Conservation (phyloP, 2,329 filamentous ascomycete genomes). For the Thielaviopsis euricoi region DNA sequence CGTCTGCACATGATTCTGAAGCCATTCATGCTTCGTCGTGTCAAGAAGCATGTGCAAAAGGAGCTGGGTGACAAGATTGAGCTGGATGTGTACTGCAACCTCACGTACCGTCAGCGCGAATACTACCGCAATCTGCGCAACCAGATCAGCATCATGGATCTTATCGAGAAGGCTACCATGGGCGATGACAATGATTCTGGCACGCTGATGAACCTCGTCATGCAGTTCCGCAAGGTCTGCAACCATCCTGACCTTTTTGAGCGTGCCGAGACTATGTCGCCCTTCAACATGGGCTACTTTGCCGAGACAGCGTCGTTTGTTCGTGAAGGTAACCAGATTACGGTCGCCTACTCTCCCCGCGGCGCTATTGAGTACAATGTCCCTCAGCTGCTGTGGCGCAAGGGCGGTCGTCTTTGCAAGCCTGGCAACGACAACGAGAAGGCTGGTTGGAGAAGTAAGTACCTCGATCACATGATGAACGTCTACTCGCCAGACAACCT, state of each 20-base stretch:
- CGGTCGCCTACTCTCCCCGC: slow-evolving; percentile 74
- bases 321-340: slow-evolving; percentile 65
- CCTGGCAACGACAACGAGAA: slow-evolving; percentile 54
- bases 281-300: slow-evolving; percentile 69
- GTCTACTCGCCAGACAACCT: slow-evolving; percentile 77
- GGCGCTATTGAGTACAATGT: slow-evolving; percentile 73
- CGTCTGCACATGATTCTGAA: slow-evolving; percentile 98
- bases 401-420: slow-evolving; percentile 59
- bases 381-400: slow-evolving; percentile 67
- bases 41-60: slow-evolving; percentile 99
- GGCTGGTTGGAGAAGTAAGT: slow-evolving; percentile 68
- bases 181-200: slow-evolving; percentile 91
- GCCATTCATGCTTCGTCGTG: slow-evolving; percentile 97
- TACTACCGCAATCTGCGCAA: slow-evolving; percentile 87
- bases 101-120: slow-evolving; percentile 88
- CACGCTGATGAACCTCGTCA: slow-evolving; percentile 96
- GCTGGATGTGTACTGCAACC: slow-evolving; percentile 84
- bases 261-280: slow-evolving; percentile 77
- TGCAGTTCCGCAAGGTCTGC: slow-evolving; percentile 99
- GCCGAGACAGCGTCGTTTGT: slow-evolving; percentile 92
- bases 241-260: slow-evolving; percentile 97
- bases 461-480: slow-evolving; percentile 69
- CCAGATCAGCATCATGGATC: slow-evolving; percentile 96
- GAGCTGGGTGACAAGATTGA: slow-evolving; percentile 98
- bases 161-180: slow-evolving; percentile 90